phyloP scores from a whole-genome alignment of 495 filamentous ascomycete species.

The Trichoderma reesei region DNA sequence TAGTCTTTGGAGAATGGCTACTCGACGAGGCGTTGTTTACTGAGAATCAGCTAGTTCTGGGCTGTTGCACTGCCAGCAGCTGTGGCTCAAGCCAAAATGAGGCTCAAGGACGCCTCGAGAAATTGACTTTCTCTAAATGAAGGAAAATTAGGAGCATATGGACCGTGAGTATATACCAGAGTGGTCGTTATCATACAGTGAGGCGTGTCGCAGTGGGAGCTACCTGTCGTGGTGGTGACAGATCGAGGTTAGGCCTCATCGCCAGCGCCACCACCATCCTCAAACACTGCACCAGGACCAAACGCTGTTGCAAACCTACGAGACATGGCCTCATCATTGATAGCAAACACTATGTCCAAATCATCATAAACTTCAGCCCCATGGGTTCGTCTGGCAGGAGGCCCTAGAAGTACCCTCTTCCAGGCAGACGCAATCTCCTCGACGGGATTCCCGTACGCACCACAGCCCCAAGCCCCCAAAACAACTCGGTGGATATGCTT shows the following conservation, averaged over 20 bases:
- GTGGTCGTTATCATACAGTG: no score
- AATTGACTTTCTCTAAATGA: no score
- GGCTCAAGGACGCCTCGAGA: no score
- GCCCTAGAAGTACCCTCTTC: slow-evolving; percentile 40
- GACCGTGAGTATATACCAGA: no score
- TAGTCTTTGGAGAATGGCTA: neutral
- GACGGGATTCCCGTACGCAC: slow-evolving; percentile 54
- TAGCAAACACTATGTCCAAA: neutral
- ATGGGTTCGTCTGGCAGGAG: slow-evolving; percentile 18
- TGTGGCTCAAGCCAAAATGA: no score
- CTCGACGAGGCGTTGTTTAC: no score
- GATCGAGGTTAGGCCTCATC: neutral
- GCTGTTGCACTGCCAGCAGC: no score
- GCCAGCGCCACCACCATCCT: neutral
- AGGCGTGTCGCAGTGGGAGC: no score
- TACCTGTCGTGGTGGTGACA: no score
- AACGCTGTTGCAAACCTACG: neutral
- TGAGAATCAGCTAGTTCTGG: no score
- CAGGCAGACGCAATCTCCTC: slow-evolving; percentile 53
- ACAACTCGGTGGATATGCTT: slow-evolving; percentile 45
- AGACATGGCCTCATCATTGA: neutral
- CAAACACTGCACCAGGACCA: neutral
- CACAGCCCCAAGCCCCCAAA: slow-evolving; percentile 61
- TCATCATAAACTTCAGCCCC: neutral
- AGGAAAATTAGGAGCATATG: no score